Conservation (phyloP, 371 early-diverging fungal genomes). For the Capillidium heterosporum region DNA sequence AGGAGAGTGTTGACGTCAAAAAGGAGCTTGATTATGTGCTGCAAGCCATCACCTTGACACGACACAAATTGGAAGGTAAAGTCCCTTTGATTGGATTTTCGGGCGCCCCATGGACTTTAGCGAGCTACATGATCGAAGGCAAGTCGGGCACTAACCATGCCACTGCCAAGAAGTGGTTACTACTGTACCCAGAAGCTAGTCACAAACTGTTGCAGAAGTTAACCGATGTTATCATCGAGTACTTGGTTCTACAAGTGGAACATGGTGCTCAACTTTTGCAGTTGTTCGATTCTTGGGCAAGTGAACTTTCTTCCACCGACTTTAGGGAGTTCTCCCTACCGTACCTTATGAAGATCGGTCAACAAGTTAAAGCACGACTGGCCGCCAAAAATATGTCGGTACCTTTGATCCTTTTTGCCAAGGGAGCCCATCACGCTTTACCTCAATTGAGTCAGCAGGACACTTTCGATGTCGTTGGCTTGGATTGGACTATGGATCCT, state of each 20-base stretch:
- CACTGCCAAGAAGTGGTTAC: constrained; percentile 82
- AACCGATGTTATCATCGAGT: constrained; percentile 68
- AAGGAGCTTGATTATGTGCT: constrained; percentile 78
- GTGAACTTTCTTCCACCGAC: constrained; percentile 69
- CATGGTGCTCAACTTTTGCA: constrained; percentile 97
- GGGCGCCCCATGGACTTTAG: constrained; percentile 96
- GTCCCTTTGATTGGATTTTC: constrained; percentile 89
- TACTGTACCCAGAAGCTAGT: constrained; percentile 55
- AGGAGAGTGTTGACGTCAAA: constrained; percentile 42
- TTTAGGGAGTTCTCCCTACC: constrained; percentile 76
- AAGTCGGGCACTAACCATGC: constrained; percentile 81
- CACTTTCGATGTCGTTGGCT: constrained; percentile 65
- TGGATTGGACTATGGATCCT: constrained; percentile 86
- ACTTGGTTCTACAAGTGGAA: constrained; percentile 79
- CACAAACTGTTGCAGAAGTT: constrained; percentile 61
- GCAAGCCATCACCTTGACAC: constrained; percentile 85
- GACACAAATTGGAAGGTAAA: constrained; percentile 63
- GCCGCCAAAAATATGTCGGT: constrained; percentile 23
- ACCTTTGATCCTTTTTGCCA: constrained; percentile 86
- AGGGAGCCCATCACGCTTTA: constrained; percentile 76
- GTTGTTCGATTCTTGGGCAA: constrained; percentile 94
- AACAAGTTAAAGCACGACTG: constrained; percentile 40
- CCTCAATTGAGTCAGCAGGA: constrained; percentile 37
- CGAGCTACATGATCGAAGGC: constrained; percentile 98
- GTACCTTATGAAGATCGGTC: constrained; percentile 64